Evolutionary conservation across 495 filamentous ascomycete genomes (phyloP), one percentile per base, ranked within the genome.

Genomic region (Aspergillus carlsbadensis): DNA sequence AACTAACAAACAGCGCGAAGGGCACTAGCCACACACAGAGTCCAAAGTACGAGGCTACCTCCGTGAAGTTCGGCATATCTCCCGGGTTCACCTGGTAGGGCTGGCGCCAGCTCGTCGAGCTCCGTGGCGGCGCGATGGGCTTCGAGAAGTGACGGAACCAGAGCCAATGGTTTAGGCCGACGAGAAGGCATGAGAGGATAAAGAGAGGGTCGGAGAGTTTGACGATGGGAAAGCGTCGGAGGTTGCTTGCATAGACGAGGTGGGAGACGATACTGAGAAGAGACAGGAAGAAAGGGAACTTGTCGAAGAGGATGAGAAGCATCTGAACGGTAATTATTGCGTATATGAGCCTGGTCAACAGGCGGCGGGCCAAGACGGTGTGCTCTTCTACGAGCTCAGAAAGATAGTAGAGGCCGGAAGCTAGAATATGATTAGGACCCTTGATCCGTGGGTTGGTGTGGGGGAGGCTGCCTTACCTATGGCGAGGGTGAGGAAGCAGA

Each of bases 381-480:
- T 98, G 93, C 66, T 98, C 94, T 74, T 98, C 95, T 47, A 98
- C 94, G 10, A 97, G 81, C 72, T 98, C 94, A 2, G 94, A 97
- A 44, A 98, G 88, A 69, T 98, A 98, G 77, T 98, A 98, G 20
- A 98, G 85, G 24, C 95, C 95, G 20, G 91, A 96, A 33, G 94
- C 94, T 96, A 65, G 13, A 3, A 14, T 39, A 39, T 5, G 11
- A 39, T 14, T 39, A 39, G 11, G 11, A 17, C 36, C 11, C 13
- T 39, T 14, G 36, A 39, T 3, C 36, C 15, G 36, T 14, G 4
- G 36, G 6, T 29, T 15, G 10, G 22, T 10, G 14, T n/a, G 3
- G 47, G 13, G 39, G 10, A 13, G n/a, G 43, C 14, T 10, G 24
- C 33, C 69, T 58, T 84, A 96, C 92, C 92, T 62, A 96, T 96